These are phyloP conservation scores for Kurtzmaniella natalensis DNA, from an alignment of 1,139 yeast genomes.

Conservation along the genomic window DNA sequence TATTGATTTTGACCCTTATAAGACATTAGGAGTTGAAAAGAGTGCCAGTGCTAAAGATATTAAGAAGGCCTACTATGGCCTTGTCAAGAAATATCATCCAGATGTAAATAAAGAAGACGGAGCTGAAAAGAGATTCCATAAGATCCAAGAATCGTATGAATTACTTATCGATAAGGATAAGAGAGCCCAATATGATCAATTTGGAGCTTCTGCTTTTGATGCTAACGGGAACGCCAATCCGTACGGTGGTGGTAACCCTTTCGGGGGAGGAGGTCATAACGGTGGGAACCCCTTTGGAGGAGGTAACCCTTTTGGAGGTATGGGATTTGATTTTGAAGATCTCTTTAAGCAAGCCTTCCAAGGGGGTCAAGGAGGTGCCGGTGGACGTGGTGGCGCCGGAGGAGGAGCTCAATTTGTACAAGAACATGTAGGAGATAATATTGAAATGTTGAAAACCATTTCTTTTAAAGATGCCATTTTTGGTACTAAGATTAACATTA, in stretches of 20 bases:
- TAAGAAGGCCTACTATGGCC: slow-evolving; percentile 87
- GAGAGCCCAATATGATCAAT: slow-evolving; percentile 86
- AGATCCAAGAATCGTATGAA: slow-evolving; percentile 92
- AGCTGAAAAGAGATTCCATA: slow-evolving; percentile 87
- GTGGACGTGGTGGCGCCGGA: slow-evolving; percentile 28
- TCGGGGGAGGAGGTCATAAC: slow-evolving; percentile 31
- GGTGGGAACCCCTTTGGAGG: slow-evolving; percentile 38
- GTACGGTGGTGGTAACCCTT: slow-evolving; percentile 40
- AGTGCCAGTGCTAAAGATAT: slow-evolving; percentile 76
- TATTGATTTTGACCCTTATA: slow-evolving; percentile 71
- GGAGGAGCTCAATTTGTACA: slow-evolving; percentile 47
- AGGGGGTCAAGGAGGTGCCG: slow-evolving; percentile 43
- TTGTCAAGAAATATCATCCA: slow-evolving; percentile 94
- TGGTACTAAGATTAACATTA: slow-evolving; percentile 66
- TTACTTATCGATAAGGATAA: slow-evolving; percentile 82
- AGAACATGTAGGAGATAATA: slow-evolving; percentile 85
- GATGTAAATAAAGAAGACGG: slow-evolving; percentile 90
- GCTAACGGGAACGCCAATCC: slow-evolving; percentile 58
- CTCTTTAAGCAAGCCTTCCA: slow-evolving; percentile 73
- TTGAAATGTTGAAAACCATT: slow-evolving; percentile 73
- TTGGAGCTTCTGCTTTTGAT: slow-evolving; percentile 84
- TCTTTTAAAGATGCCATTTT: slow-evolving; percentile 84
- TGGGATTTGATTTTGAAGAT: slow-evolving; percentile 77
- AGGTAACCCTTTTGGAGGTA: slow-evolving; percentile 42
- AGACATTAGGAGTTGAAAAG: slow-evolving; percentile 71